A percentile compares a stretch with the other conserved stretches of the same genome.
Conservation (phyloP, 805 yeast species). For the Metschnikowia cubensis region DNA sequence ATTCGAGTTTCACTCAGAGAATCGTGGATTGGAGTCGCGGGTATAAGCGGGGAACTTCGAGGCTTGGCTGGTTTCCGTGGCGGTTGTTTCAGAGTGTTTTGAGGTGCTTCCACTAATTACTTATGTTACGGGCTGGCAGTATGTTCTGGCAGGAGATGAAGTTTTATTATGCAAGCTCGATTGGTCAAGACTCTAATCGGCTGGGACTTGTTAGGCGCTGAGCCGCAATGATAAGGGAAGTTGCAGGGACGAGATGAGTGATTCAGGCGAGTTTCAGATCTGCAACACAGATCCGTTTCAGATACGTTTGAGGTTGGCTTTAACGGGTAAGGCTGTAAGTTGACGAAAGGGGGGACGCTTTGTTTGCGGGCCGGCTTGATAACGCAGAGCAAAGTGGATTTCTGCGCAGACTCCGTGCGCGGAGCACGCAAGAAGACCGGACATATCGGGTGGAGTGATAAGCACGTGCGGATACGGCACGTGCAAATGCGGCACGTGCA, state of each 20-base stretch:
- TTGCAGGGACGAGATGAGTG: not conserved
- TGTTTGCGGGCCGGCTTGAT: slow-evolving; percentile 2
- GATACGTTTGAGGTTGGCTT: not conserved
- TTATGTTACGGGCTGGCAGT: too few species aligned
- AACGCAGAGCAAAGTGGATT: slow-evolving; percentile 1
- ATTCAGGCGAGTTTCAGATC: not conserved
- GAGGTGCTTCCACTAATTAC: too few species aligned
- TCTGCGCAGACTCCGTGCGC: slow-evolving; percentile 3
- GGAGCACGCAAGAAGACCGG: not conserved
- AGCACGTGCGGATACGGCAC: not conserved
- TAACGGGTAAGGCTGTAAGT: not conserved
- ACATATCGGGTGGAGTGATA: slow-evolving; percentile 1
- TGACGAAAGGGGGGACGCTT: not conserved
- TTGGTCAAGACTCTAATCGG: too few species aligned
- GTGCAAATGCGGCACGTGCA: slow-evolving; percentile 1
- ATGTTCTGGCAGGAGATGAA: too few species aligned
- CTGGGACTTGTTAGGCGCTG: not conserved
- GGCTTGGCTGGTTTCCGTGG: too few species aligned
- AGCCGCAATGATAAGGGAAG: not conserved
- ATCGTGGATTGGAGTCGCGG: too few species aligned
- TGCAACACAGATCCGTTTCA: not conserved
- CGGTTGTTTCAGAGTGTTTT: too few species aligned
- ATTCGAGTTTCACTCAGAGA: too few species aligned
- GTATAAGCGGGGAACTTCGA: too few species aligned
- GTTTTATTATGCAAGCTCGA: too few species aligned